Evolutionary conservation across 495 filamentous ascomycete genomes (phyloP), one percentile per base, ranked within the genome.

Genomic region (Hypoxylon cercidicola): DNA sequence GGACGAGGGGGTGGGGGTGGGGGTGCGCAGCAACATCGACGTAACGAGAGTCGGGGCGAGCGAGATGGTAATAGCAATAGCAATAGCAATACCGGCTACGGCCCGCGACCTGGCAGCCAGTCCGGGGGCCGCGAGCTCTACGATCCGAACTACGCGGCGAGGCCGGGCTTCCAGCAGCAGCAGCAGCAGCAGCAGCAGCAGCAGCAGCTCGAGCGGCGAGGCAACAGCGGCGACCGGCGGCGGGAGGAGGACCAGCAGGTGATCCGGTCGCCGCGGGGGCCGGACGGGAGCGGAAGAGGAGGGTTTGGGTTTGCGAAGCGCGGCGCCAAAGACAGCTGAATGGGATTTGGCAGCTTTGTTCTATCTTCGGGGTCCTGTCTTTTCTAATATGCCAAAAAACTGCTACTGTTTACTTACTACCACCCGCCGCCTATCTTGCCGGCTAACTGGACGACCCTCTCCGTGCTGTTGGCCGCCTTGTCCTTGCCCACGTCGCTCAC

Each of bases 341-440:
- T 4, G 2, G 4, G 3, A 25, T 25, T 48, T 21, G n/a, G n/a
- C n/a, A 4, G 20, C 20, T 13, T 50, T 28, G 21, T 30, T 52
- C 39, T 54, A 16, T 69, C 62, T 41, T 20, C 15, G 39, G 28
- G 7, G 11, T 61, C 51, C 30, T 47, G 13, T 51, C 62, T 40
- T 28, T 28, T 37, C 51, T 69, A n/a, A 56, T 66, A 58, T 59
- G 39, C 50, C 34, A 15, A 30, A 44, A 21, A 30, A 34, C 73
- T 39, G 54, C 28, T 35, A 6, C 44, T 15, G 20, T 8, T 72
- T 44, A 16, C 18, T 18, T 21, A 35, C 55, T 84, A 98, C 95
- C 95, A 99, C 9, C 95, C 95, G 44, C 95, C 94, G 50, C 93
- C 95, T 41, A 93, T 91, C 79, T 93, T 96, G 48, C 92, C 89